Percentiles rank a stretch among this genome's conserved stretches.
Conservation (phyloP, 768 basidiomycete genomes). For the Tylopilus plumbeoviolaceoides region DNA sequence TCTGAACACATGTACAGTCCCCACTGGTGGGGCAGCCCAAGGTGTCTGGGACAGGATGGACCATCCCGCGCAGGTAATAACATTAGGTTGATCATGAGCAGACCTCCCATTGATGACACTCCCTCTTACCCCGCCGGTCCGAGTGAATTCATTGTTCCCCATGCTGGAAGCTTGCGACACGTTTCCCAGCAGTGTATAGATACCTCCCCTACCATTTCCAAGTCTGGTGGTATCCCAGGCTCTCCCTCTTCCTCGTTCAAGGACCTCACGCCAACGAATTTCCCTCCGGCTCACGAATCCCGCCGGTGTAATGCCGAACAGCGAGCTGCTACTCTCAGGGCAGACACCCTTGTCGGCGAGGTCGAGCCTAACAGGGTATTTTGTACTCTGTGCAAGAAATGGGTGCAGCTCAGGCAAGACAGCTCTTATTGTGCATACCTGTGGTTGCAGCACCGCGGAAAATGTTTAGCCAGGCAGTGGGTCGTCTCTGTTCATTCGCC, state of each 20-base stretch:
- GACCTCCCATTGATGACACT: conserved; percentile 17
- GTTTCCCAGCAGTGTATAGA: conserved; percentile 9
- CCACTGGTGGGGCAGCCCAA: too few species aligned
- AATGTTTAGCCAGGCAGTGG: conserved; percentile 70
- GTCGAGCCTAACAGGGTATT: conserved; percentile 76
- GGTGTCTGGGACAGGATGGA: too few species aligned
- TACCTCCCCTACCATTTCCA: conserved; percentile 1
- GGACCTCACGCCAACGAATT: conserved; percentile 56
- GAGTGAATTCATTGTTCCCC: conserved; percentile 9
- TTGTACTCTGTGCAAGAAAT: conserved; percentile 71
- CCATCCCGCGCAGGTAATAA: too few species aligned
- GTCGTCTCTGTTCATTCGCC: conserved; percentile 25
- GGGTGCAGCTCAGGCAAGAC: conserved; percentile 80
- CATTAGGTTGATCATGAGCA: conserved; percentile 1
- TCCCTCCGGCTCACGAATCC: conserved; percentile 57
- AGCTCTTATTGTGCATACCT: conserved; percentile 78
- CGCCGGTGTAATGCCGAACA: conserved; percentile 76
- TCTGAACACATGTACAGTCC: too few species aligned
- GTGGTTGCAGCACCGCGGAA: conserved; percentile 74
- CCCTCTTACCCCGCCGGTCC: conserved; percentile 33
- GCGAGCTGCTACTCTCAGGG: conserved; percentile 64
- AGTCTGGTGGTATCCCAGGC: conserved; percentile 19
- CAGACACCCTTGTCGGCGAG: conserved; percentile 59
- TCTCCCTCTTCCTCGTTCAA: conserved; percentile 44
- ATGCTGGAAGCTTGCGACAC: conserved; percentile 25